Evolutionary conservation across 352 stramenopile species (phyloP).

Genomic region (Pythium scleroteichum): DNA sequence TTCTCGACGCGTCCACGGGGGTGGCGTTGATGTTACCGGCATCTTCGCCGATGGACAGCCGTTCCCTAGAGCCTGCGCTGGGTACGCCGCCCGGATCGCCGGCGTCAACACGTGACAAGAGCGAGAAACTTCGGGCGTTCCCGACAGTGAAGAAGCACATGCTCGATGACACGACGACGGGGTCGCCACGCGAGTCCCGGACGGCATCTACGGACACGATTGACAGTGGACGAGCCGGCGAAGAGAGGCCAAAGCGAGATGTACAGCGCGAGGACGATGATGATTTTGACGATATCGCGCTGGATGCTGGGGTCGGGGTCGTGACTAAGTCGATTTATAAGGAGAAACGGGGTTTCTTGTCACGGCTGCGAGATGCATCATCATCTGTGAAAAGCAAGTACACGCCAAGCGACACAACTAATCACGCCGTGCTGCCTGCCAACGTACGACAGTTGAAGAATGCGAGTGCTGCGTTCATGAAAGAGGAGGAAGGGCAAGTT

Average conservation of each 20-base stretch:
- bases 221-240: neutral
- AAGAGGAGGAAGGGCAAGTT: neutral
- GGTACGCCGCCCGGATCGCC: constrained; percentile 16
- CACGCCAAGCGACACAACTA: constrained; percentile 14
- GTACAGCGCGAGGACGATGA: constrained; percentile 19
- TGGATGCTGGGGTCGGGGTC: constrained; percentile 34
- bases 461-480: neutral
- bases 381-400: constrained; percentile 33
- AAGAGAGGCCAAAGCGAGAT: neutral
- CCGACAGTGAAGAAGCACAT: constrained; percentile 1
- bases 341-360: constrained; percentile 38
- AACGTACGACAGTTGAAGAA: neutral
- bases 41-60: too few relatives aligned
- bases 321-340: constrained; percentile 79
- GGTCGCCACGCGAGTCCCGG: constrained; percentile 8
- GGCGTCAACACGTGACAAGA: constrained; percentile 8
- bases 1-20: neutral
- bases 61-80: neutral
- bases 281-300: constrained; percentile 34
- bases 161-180: neutral
- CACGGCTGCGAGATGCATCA: constrained; percentile 33
- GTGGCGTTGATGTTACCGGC: neutral
- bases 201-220: constrained; percentile 1
- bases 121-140: neutral
- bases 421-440: constrained; percentile 15